Conservation (phyloP, 345 rosid genomes). For the Angophora floribunda region DNA sequence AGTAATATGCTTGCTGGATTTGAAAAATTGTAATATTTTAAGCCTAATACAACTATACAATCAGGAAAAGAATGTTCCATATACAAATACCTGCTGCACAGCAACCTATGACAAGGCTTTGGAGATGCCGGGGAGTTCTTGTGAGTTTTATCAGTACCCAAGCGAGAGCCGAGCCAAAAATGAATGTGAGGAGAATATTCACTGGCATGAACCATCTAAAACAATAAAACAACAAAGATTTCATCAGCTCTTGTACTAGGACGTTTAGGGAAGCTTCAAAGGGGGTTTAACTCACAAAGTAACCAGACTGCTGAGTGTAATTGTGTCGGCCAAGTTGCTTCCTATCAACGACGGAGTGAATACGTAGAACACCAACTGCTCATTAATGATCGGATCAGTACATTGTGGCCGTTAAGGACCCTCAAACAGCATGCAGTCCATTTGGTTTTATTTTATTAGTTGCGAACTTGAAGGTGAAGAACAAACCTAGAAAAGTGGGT, state of each 20-base stretch:
- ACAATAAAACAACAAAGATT: neutral
- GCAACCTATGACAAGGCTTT: slow-evolving; percentile 13
- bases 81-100: slow-evolving; percentile 8
- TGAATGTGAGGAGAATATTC: slow-evolving; percentile 5
- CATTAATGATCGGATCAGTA: neutral
- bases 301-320: slow-evolving; percentile 1
- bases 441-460: too few species aligned
- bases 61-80: neutral
- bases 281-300: slow-evolving; percentile 13
- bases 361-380: slow-evolving; percentile 18
- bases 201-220: slow-evolving; percentile 19
- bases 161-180: slow-evolving; percentile 10
- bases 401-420: neutral
- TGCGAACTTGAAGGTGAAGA: too few species aligned
- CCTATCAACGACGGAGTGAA: slow-evolving; percentile 14
- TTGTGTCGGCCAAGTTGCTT: slow-evolving; percentile 13
- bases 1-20: neutral
- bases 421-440: neutral
- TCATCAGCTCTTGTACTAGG: neutral
- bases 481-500: too few species aligned
- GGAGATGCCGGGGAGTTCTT: slow-evolving; percentile 4
- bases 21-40: neutral
- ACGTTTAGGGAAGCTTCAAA: neutral
- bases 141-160: slow-evolving; percentile 6
- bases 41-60: neutral